Evolutionary conservation across 768 basidiomycete species (phyloP), one percentile per base, ranked within the genome.

Genomic region (Auricularia sp.): DNA sequence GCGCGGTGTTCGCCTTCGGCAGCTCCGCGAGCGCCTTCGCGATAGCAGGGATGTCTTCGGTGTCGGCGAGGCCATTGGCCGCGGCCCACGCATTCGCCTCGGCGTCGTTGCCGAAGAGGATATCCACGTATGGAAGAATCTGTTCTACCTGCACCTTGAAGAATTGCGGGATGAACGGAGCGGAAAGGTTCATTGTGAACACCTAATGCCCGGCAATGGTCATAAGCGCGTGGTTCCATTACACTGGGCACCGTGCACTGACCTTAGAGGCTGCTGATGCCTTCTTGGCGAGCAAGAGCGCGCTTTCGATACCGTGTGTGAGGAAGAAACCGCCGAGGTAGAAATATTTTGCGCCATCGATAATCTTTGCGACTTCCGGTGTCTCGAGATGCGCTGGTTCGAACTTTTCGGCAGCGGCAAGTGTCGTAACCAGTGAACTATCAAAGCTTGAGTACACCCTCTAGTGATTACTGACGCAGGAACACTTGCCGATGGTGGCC

Each of bases 281-380:
- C 68, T 88, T 86, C 74, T 89, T 85, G 76, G 88, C 85, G 67
- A 98, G 77, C 70, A 87, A 80, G 45, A 92, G 76, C 61, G 85
- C 85, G 64, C 83, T 81, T 64, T 86, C 84, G 65, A 83, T 73
- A 56, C 97, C 96, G 73, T 99, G 96, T 18, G 96, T 96, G 66
- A 98, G 83, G 86, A 99, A 98, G 81, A 89, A 99, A 7, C 96
- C 96, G 72, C 94, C 96, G 67, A 98, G 85, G 79, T 99, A 99
- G 81, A 84, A 97, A 74, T 84, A 83, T 73, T 90, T 87, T 65
- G 95, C 96, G 58, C 79, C 82, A 4, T 90, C 82, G 71, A 98
- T 80, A 69, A 94, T 79, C 37, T 86, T 82, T 34, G 90, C 86
- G 68, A 98, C 86, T 63, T 80, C 76, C 14, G 89, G 81, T 8